These are phyloP conservation scores for Dendrobium catenatum DNA, from an alignment of 106 monocot genomes.

Conservation along the genomic window DNA sequence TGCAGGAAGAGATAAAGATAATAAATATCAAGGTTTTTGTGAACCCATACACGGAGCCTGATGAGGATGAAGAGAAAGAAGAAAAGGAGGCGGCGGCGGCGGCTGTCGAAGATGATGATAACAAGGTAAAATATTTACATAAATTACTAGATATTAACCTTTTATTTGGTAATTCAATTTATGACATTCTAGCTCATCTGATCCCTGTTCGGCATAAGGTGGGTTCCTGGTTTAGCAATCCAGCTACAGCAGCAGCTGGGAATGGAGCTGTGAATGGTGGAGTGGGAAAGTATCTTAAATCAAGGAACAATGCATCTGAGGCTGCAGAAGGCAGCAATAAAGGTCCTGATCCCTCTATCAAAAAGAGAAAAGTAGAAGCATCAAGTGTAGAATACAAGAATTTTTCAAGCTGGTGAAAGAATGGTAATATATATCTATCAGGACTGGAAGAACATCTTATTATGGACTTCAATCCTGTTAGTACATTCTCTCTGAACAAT, in stretches of 20 bases:
- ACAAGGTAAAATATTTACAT: constrained; percentile 29
- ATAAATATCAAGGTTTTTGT: constrained; percentile 62
- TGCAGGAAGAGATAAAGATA: constrained; percentile 95
- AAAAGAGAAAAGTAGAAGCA: constrained; percentile 43
- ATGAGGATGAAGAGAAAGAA: constrained; percentile 70
- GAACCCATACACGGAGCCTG: constrained; percentile 94
- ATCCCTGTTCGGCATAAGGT: constrained; percentile 47
- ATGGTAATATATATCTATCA: background rate
- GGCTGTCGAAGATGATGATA: constrained; percentile 24
- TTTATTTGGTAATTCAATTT: background rate
- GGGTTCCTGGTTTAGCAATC: constrained; percentile 90
- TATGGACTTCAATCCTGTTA: no score
- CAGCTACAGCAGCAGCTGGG: constrained; percentile 49
- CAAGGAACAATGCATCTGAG: constrained; percentile 17
- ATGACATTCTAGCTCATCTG: background rate
- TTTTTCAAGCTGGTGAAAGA: constrained; percentile 45
- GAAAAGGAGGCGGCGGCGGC: constrained; percentile 39
- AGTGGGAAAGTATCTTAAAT: constrained; percentile 54
- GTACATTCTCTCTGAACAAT: no score
- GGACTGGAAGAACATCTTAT: background rate
- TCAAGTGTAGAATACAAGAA: constrained; percentile 37
- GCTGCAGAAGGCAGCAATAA: constrained; percentile 13
- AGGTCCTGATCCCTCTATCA: constrained; percentile 21
- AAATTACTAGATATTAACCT: background rate
- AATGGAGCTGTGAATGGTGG: constrained; percentile 14